Evolutionary conservation across 176 grass and related monocot species (phyloP).

Genomic region (Juncus effusus): DNA sequence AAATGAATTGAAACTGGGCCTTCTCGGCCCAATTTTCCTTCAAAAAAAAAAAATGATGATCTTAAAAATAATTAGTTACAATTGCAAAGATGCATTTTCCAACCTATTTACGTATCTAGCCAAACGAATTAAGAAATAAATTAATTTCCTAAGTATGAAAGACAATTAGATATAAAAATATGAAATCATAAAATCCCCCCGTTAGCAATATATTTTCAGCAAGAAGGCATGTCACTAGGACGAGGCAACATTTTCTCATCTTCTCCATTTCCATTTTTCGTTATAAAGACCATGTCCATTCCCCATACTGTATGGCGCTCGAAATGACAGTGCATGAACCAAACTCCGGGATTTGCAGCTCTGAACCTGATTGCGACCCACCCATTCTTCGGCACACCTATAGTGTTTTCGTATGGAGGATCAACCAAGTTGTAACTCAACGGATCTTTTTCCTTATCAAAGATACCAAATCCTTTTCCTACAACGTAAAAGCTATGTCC

Average conservation of each 20-base stretch:
- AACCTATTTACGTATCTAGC: not conserved
- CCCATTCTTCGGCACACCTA: slow-evolving; percentile 24
- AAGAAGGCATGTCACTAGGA: slow-evolving; percentile 47
- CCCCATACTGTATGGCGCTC: slow-evolving; percentile 51
- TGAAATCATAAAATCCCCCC: too few species aligned
- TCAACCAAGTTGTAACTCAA: slow-evolving; percentile 46
- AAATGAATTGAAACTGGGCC: too few species aligned
- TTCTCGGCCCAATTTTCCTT: too few species aligned
- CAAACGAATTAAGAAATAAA: slow-evolving; percentile 2
- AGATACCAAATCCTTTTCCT: slow-evolving; percentile 41
- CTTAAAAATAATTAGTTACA: not conserved
- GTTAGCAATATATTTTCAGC: slow-evolving; percentile 2
- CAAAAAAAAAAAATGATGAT: not conserved
- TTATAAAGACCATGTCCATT: slow-evolving; percentile 53
- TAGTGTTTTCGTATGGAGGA: slow-evolving; percentile 31
- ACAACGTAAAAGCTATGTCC: slow-evolving; percentile 44
- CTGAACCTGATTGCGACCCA: slow-evolving; percentile 40
- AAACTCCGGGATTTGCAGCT: slow-evolving; percentile 49
- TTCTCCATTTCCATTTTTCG: slow-evolving; percentile 43
- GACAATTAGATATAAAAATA: too few species aligned
- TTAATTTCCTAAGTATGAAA: slow-evolving; percentile 1
- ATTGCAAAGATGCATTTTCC: not conserved
- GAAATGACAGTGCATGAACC: slow-evolving; percentile 78
- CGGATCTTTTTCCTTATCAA: slow-evolving; percentile 33
- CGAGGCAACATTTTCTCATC: slow-evolving; percentile 37